phyloP scores from a whole-genome alignment of 2,329 filamentous ascomycete genomes.

The Pseudocercospora vitis region DNA sequence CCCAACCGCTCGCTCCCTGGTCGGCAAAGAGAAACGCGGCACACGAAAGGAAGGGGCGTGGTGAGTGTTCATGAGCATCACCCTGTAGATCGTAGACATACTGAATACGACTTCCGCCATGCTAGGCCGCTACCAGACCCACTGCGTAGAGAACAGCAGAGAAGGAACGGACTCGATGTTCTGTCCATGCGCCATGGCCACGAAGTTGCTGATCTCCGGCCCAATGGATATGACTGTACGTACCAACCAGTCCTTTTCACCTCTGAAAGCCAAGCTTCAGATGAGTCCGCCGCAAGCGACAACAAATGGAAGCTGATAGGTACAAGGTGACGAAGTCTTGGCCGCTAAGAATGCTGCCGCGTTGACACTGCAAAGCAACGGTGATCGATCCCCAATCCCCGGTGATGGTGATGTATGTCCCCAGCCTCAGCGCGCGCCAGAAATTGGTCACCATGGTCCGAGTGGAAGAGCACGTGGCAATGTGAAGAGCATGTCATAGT shows the following conservation, averaged over 20 bases:
- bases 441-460: slow-evolving; percentile 1
- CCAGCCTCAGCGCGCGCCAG: slow-evolving; percentile 1
- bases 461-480: not conserved
- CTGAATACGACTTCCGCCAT: no score
- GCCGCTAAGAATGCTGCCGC: slow-evolving; percentile 17
- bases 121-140: slow-evolving; percentile 35
- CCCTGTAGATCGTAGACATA: no score
- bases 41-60: slow-evolving; percentile 31
- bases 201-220: slow-evolving; percentile 34
- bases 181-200: slow-evolving; percentile 29
- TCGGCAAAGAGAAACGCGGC: slow-evolving; percentile 61
- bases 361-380: not conserved
- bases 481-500: not conserved
- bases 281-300: not conserved
- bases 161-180: slow-evolving; percentile 36
- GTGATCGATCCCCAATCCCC: not conserved
- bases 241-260: not conserved
- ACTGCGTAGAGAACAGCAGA: slow-evolving; percentile 33
- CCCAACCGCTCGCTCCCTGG: slow-evolving; percentile 63
- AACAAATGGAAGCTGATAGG: not conserved
- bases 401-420: not conserved
- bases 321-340: slow-evolving; percentile 12
- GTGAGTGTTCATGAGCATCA: no score
- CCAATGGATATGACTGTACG: slow-evolving; percentile 32
- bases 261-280: not conserved